Percentiles rank a stretch among this genome's conserved stretches.
Evolutionary conservation across 73 alveolate genomes (phyloP).

Genomic region (Durusdinium trenchii): DNA sequence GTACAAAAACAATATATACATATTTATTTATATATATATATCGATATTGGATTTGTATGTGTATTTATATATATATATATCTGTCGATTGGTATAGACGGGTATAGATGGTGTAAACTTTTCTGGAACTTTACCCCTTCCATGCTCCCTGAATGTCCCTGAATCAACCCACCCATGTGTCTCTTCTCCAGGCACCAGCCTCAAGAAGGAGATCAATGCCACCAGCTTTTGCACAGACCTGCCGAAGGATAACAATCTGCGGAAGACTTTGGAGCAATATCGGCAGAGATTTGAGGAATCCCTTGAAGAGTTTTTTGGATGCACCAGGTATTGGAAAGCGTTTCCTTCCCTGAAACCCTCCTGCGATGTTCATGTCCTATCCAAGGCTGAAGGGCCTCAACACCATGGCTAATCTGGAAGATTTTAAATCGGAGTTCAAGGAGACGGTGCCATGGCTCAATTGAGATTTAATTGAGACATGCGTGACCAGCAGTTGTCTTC

Average conservation of each 20-base stretch:
- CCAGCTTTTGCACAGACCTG: background rate
- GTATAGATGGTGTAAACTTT: no score
- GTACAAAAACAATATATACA: no score
- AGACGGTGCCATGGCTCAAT: background rate
- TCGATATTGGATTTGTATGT: no score
- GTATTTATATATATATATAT: no score
- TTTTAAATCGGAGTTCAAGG: background rate
- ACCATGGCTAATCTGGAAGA: background rate
- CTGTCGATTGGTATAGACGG: no score
- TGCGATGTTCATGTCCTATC: no score
- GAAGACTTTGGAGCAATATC: background rate
- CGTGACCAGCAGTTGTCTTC: background rate
- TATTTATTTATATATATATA: no score
- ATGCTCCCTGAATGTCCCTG: background rate
- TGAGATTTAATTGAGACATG: background rate
- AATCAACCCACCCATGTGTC: no score
- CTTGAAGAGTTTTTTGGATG: background rate
- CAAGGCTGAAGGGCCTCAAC: background rate
- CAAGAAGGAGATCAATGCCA: background rate
- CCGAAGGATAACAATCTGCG: background rate
- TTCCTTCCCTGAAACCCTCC: no score
- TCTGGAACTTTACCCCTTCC: no score
- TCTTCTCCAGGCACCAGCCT: background rate
- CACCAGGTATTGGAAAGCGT: no score
- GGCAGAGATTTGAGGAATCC: background rate